Evolutionary conservation across 192 early-diverging fungal genomes (phyloP).

Genomic region (Bifiguratus adelaidae): DNA sequence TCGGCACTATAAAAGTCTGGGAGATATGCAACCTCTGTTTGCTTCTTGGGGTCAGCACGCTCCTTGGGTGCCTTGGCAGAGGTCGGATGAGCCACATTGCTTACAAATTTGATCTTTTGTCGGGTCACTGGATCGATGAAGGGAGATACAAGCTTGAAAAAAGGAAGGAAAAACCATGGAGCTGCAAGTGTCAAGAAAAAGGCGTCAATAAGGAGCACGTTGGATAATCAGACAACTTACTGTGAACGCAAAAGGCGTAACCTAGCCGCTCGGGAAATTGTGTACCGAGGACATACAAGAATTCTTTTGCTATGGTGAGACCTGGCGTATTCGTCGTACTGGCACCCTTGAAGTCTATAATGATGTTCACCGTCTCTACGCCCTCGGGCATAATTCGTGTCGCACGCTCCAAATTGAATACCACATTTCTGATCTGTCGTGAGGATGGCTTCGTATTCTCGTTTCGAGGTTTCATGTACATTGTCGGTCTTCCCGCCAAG

Average conservation of each 20-base stretch:
- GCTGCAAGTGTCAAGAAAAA: constrained; percentile 22
- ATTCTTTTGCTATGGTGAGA: constrained; percentile 64
- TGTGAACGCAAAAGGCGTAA: constrained; percentile 55
- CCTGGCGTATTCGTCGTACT: constrained; percentile 56
- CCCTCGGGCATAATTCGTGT: constrained; percentile 64
- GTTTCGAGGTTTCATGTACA: constrained; percentile 65
- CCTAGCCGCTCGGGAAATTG: constrained; percentile 89
- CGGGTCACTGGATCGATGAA: constrained; percentile 91
- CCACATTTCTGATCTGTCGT: constrained; percentile 68
- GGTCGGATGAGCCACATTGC: constrained; percentile 39
- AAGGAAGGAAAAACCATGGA: constrained; percentile 76
- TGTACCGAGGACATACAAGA: constrained; percentile 66
- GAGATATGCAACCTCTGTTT: constrained; percentile 34
- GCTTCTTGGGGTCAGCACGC: neutral
- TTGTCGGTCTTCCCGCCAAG: constrained; percentile 56
- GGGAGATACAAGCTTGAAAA: constrained; percentile 74
- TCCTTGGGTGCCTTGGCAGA: constrained; percentile 3
- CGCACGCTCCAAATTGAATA: constrained; percentile 72
- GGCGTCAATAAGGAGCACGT: neutral
- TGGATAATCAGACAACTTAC: constrained; percentile 15
- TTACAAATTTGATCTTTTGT: constrained; percentile 76
- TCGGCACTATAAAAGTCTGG: constrained; percentile 34
- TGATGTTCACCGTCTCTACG: constrained; percentile 65
- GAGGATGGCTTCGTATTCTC: constrained; percentile 72
- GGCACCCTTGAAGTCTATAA: constrained; percentile 74